Conservation (phyloP, 2,329 filamentous ascomycete species). For the Fusarium sp. region DNA sequence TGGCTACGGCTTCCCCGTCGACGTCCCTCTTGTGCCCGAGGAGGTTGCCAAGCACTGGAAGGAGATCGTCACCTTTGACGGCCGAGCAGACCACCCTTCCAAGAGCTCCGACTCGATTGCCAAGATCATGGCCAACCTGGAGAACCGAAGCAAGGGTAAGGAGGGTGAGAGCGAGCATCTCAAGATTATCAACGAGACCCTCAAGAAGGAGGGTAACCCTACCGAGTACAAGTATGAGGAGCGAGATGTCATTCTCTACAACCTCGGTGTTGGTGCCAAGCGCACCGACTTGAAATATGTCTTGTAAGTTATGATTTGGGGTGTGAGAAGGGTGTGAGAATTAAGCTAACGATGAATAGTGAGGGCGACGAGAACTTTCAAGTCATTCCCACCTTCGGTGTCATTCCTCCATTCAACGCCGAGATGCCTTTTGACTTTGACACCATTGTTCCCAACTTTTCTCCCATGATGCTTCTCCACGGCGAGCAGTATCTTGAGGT, state of each 20-base stretch:
- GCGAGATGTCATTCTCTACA: slow-evolving; percentile 93
- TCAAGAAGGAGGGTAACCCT: slow-evolving; percentile 76
- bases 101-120: slow-evolving; percentile 81
- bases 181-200: slow-evolving; percentile 79
- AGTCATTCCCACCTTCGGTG: slow-evolving; percentile 92
- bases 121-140: slow-evolving; percentile 84
- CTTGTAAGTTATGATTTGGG: slow-evolving; percentile 63
- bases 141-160: slow-evolving; percentile 76
- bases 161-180: slow-evolving; percentile 72
- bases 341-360: slow-evolving; percentile 45
- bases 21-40: slow-evolving; percentile 86
- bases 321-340: neutral
- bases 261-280: slow-evolving; percentile 93
- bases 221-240: slow-evolving; percentile 88
- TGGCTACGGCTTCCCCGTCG: slow-evolving; percentile 90
- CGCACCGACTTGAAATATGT: slow-evolving; percentile 87
- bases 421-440: slow-evolving; percentile 82
- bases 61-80: slow-evolving; percentile 87
- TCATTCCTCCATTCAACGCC: slow-evolving; percentile 93
- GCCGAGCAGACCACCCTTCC: slow-evolving; percentile 86
- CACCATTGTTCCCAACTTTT: slow-evolving; percentile 94
- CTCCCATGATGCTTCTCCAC: slow-evolving; percentile 98
- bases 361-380: slow-evolving; percentile 95
- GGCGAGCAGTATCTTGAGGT: slow-evolving; percentile 99
- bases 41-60: slow-evolving; percentile 81